phyloP scores from a whole-genome alignment of 495 filamentous ascomycete species.

The Penicillium cosmopolitanum region DNA sequence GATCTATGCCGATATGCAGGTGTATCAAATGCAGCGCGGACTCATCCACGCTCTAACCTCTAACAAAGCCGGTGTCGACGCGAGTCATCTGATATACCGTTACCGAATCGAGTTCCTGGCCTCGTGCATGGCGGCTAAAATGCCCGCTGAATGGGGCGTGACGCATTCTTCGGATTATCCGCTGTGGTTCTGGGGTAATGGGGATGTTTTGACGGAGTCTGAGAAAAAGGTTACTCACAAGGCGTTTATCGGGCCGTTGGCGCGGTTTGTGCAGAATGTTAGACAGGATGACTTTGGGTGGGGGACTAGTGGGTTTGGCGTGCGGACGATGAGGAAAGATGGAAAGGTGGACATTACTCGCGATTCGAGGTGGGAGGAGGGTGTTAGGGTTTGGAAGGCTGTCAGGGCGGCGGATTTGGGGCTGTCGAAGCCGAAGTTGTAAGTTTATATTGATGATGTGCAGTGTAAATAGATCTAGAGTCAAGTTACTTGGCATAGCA shows the following conservation, averaged over 20 bases:
- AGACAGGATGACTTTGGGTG: conserved; percentile 40
- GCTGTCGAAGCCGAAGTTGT: conserved; percentile 15
- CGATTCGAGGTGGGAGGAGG: conserved; percentile 52
- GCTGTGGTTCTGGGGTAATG: conserved; percentile 63
- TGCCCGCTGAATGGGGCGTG: conserved; percentile 57
- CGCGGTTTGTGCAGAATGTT: conserved; percentile 41
- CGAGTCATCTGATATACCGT: conserved; percentile 37
- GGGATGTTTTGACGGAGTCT: conserved; percentile 33
- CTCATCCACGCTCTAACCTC: conserved; percentile 37
- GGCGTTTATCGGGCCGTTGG: conserved; percentile 48
- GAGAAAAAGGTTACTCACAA: conserved; percentile 47
- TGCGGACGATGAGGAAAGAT: conserved; percentile 49
- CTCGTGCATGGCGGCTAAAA: conserved; percentile 41
- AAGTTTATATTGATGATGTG: not conserved
- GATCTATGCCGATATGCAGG: conserved; percentile 62
- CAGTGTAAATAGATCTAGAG: not conserved
- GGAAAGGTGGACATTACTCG: conserved; percentile 47
- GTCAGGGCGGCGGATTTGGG: conserved; percentile 27
- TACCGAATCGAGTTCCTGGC: conserved; percentile 57
- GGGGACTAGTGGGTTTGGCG: conserved; percentile 31
- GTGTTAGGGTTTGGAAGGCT: conserved; percentile 49
- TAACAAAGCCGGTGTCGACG: conserved; percentile 30
- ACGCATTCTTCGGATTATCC: conserved; percentile 60
- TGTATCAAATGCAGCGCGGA: conserved; percentile 51
- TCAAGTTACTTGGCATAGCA: too few relatives aligned